Base-by-base conservation (phyloP, 2,329 filamentous ascomycete species). In the Boeremia exigua region DNA sequence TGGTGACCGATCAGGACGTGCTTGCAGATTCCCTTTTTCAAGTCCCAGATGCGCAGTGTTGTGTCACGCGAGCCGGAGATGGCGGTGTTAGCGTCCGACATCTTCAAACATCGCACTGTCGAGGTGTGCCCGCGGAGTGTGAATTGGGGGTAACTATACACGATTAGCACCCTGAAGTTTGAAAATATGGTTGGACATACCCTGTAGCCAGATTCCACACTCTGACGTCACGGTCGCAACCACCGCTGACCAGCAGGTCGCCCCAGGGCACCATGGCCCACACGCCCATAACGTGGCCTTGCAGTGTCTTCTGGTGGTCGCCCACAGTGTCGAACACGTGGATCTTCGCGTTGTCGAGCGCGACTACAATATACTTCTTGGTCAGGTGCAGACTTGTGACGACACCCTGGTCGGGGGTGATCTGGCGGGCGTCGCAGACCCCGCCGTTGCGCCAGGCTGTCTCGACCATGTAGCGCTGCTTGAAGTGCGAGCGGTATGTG, bases 201-300 rank as follows among this genome's bases (percentile, higher is more conserved):
- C 93, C 95, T 58, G 91, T 96, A 46, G 88, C 87, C 81, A 99
- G 88, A 70, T 99, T 91, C 95, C 95, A 99, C 6, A 99, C 95
- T 54, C 95, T 86, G 27, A 99, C 95, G 72, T 99, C 95, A 58
- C 95, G 86, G 78, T 99, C 95, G 74, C 95, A 99, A 6, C 95
- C 95, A 67, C 95, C 95, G 68, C 92, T 97, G 57, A 99, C 95
- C 58, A 99, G 83, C 48, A 91, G 89, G 74, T 99, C 94, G 56
- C 91, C 94, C 91, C 93, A 97, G 6, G 95, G 95, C 23, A 99
- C 92, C 94, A 99, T 98, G 44, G 95, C 95, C 95, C 95, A 99
- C 17, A 99, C 95, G 36, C 95, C 95, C 95, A 99, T 99, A 39
- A 98, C 91, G 78, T 99, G 95, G 10, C 95, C 95, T 71, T 95